Evolutionary conservation across 345 rosid species (phyloP).

Genomic region (Acer saccharum): DNA sequence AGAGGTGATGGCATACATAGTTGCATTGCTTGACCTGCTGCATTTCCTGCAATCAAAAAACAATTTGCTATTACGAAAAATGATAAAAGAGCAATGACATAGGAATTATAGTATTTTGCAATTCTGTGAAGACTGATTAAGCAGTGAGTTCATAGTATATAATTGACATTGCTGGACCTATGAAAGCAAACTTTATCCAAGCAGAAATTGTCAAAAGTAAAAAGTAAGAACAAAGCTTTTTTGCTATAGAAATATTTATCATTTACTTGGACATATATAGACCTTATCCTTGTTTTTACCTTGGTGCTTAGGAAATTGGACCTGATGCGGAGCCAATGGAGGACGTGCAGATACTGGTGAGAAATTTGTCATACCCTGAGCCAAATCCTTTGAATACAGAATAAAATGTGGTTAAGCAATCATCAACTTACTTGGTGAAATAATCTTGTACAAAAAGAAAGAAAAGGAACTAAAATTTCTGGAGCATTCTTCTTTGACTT

Average conservation of each 20-base stretch:
- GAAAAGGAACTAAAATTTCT: background rate
- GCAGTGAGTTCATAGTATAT: background rate
- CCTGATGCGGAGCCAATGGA: slow-evolving; percentile 46
- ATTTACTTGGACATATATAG: background rate
- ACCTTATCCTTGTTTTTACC: slow-evolving; percentile 29
- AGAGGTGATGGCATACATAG: slow-evolving; percentile 48
- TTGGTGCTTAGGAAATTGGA: slow-evolving; percentile 62
- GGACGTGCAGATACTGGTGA: slow-evolving; percentile 55
- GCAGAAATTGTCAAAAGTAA: background rate
- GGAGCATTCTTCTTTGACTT: too few relatives aligned
- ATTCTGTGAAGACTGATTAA: background rate
- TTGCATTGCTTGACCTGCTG: slow-evolving; percentile 42
- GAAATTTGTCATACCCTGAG: slow-evolving; percentile 50
- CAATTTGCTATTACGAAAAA: background rate
- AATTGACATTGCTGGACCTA: background rate
- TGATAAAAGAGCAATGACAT: background rate
- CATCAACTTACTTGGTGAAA: background rate
- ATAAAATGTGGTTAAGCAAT: slow-evolving; percentile 13
- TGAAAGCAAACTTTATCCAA: background rate
- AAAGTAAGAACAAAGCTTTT: background rate
- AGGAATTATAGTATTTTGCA: background rate
- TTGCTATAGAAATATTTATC: background rate
- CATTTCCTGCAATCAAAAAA: slow-evolving; percentile 31
- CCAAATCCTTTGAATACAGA: slow-evolving; percentile 54
- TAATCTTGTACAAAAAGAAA: background rate